Evolutionary conservation across 768 basidiomycete species (phyloP).

Genomic region (Auricularia cornea): DNA sequence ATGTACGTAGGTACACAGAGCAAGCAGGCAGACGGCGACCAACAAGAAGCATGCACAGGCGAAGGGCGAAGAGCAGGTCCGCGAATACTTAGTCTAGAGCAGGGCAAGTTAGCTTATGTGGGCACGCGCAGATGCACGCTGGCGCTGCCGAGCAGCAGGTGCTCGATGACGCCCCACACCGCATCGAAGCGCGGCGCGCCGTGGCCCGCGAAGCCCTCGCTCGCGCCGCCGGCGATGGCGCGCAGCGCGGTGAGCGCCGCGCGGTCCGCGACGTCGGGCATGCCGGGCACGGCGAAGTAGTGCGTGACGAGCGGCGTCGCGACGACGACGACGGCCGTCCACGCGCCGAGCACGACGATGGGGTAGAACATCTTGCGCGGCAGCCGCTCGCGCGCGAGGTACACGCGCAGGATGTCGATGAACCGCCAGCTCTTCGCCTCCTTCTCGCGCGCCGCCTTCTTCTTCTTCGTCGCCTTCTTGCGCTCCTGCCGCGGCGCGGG

Average conservation of each 20-base stretch:
- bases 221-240: slow-evolving; percentile 47
- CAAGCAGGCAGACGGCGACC: too few relatives aligned
- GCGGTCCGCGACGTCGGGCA: slow-evolving; percentile 65
- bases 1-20: too few relatives aligned
- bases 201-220: slow-evolving; percentile 15
- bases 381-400: background rate
- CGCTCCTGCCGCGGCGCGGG: background rate
- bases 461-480: slow-evolving; percentile 1
- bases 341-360: slow-evolving; percentile 21
- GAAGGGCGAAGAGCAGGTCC: too few relatives aligned
- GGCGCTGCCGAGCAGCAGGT: background rate
- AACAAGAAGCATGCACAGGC: too few relatives aligned
- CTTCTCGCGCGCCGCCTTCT: background rate
- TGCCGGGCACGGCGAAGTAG: slow-evolving; percentile 52
- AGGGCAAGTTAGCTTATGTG: background rate
- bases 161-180: background rate
- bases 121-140: background rate
- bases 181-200: background rate
- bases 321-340: slow-evolving; percentile 1
- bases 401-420: background rate
- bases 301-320: slow-evolving; percentile 29
- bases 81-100: too few relatives aligned
- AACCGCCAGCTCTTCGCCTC: slow-evolving; percentile 24
- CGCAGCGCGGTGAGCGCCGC: slow-evolving; percentile 76
- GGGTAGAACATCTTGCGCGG: slow-evolving; percentile 14